Percentiles rank a stretch among this genome's conserved stretches.
phyloP scores from a whole-genome alignment of 1,284 basidiomycete genomes.

The Vanrija pseudolonga region DNA sequence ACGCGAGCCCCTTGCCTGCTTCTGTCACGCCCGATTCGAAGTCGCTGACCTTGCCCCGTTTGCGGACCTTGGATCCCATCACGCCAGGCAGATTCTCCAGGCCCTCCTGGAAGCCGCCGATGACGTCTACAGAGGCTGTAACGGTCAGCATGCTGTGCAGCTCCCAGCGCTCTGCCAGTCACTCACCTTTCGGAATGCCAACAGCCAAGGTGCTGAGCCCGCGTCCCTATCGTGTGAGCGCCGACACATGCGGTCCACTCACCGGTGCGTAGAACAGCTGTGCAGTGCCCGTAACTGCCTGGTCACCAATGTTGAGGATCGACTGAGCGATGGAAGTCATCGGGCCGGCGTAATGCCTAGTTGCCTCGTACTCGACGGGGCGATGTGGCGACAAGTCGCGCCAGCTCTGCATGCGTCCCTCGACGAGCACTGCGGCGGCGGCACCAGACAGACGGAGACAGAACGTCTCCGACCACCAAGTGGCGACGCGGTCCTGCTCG shows the following conservation, averaged over 20 bases:
- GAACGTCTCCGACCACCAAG: constrained; percentile 60
- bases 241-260: constrained; percentile 14
- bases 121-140: constrained; percentile 46
- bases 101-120: constrained; percentile 53
- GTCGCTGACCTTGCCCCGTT: constrained; percentile 50
- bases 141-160: background rate
- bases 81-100: constrained; percentile 53
- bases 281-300: constrained; percentile 51
- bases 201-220: constrained; percentile 54
- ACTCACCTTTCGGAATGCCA: constrained; percentile 46
- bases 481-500: constrained; percentile 54
- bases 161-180: no score
- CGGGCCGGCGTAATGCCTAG: constrained; percentile 15
- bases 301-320: constrained; percentile 56
- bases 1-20: constrained; percentile 49
- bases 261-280: constrained; percentile 53
- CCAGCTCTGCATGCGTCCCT: constrained; percentile 53
- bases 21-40: constrained; percentile 54
- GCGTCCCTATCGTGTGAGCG: constrained; percentile 27
- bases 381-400: constrained; percentile 55
- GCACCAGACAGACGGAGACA: constrained; percentile 57
- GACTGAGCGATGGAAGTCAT: constrained; percentile 47
- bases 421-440: constrained; percentile 55
- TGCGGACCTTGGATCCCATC: constrained; percentile 53
- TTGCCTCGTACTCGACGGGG: constrained; percentile 56